Evolutionary conservation across 2,329 filamentous ascomycete genomes (phyloP).

Genomic region (Hypoxylon sp.): DNA sequence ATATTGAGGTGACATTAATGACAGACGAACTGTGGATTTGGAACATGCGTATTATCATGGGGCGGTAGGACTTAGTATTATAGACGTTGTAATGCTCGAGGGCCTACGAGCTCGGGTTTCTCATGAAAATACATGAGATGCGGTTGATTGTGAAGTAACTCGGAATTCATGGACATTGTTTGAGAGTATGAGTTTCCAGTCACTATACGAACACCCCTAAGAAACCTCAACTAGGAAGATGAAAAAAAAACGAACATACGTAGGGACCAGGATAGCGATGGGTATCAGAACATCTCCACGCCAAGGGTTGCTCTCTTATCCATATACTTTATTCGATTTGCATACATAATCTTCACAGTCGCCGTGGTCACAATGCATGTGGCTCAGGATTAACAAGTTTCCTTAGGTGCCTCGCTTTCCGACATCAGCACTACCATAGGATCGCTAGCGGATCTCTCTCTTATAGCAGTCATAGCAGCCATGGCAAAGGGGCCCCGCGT

Average conservation of each 20-base stretch:
- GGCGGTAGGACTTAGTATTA: background rate
- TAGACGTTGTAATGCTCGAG: background rate
- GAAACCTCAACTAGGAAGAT: background rate
- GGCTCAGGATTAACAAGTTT: background rate
- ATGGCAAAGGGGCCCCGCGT: background rate
- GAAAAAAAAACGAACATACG: background rate
- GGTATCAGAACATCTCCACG: background rate
- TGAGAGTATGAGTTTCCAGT: no score
- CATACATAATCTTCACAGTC: background rate
- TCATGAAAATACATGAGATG: no score
- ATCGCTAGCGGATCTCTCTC: background rate
- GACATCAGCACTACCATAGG: background rate
- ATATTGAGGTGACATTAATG: background rate
- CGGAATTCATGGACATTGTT: no score
- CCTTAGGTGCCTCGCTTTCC: background rate
- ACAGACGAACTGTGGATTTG: background rate
- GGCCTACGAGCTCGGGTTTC: background rate
- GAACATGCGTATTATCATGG: background rate
- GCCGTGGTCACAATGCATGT: background rate
- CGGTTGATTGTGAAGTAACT: no score
- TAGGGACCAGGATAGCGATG: background rate
- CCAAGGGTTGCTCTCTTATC: background rate
- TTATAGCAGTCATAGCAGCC: background rate
- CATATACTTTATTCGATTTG: background rate
- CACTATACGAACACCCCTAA: no score